phyloP scores from a whole-genome alignment of 306 rosid species.

The Castanopsis chinensis region DNA sequence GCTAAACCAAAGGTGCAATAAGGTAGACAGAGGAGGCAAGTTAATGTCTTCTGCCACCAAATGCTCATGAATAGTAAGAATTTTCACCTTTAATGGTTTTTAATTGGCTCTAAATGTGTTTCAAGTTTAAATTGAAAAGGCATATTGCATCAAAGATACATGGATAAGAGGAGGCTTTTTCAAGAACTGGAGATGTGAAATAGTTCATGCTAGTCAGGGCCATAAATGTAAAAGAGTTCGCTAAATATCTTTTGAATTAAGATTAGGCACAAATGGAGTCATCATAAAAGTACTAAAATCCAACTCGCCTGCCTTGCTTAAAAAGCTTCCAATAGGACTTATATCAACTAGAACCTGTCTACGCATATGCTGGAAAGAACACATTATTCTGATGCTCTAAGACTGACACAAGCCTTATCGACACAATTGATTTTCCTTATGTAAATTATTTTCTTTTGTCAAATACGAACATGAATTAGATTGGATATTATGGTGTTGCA shows the following conservation, averaged over 20 bases:
- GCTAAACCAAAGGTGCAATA: too few species aligned
- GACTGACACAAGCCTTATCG: not conserved
- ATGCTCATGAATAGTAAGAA: not conserved
- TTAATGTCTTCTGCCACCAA: not conserved
- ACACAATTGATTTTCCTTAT: not conserved
- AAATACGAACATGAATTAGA: not conserved
- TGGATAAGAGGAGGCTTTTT: not conserved
- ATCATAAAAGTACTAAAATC: not conserved
- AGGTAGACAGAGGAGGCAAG: too few species aligned
- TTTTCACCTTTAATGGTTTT: not conserved
- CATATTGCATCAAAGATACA: not conserved
- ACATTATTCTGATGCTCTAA: too few species aligned
- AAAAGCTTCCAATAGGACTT: not conserved
- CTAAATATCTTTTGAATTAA: not conserved
- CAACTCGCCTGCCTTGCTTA: not conserved
- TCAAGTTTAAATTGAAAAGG: not conserved
- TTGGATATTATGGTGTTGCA: not conserved
- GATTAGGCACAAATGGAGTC: not conserved
- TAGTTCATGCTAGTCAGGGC: not conserved
- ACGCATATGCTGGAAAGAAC: not conserved
- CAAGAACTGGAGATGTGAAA: not conserved
- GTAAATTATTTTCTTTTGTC: not conserved
- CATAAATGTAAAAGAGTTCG: not conserved
- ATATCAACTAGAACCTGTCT: not conserved
- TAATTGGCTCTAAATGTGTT: not conserved